phyloP scores from a whole-genome alignment of 371 early-diverging fungal species.

The Chytridium lagenaria region DNA sequence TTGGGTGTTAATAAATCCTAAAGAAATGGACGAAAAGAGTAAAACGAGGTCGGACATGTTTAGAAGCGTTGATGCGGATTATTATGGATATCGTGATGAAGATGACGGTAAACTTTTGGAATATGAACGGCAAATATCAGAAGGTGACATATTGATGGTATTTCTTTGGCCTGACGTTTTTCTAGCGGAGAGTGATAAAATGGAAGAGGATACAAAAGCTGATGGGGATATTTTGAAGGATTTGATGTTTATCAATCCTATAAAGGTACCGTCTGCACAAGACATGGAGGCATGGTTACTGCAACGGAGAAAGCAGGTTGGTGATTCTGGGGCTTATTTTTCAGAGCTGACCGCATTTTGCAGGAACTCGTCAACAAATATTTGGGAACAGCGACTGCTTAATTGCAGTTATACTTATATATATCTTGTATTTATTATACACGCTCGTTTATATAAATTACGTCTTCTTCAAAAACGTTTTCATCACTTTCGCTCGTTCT shows the following conservation, averaged over 20 bases:
- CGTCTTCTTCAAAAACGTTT: neutral
- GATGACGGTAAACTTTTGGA: slow-evolving; percentile 82
- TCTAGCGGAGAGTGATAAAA: slow-evolving; percentile 32
- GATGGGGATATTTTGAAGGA: slow-evolving; percentile 25
- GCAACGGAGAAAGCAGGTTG: slow-evolving; percentile 67
- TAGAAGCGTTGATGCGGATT: slow-evolving; percentile 87
- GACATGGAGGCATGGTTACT: slow-evolving; percentile 81
- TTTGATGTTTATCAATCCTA: slow-evolving; percentile 37
- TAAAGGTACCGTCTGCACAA: slow-evolving; percentile 67
- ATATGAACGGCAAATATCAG: slow-evolving; percentile 64
- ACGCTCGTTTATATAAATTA: neutral
- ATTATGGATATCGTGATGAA: slow-evolving; percentile 95
- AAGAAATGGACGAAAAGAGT: slow-evolving; percentile 26
- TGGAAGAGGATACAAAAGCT: slow-evolving; percentile 29
- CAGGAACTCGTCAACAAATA: slow-evolving; percentile 1
- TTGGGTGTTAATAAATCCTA: neutral
- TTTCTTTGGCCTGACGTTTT: slow-evolving; percentile 11
- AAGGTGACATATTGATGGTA: slow-evolving; percentile 4
- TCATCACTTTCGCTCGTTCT: neutral
- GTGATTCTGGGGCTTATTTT: neutral
- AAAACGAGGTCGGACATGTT: slow-evolving; percentile 66
- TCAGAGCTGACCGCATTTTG: neutral
- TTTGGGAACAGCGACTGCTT: neutral
- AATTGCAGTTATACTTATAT: neutral
- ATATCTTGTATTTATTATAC: neutral